A percentile compares a stretch with the other conserved stretches of the same genome.
phyloP scores from a whole-genome alignment of 306 rosid species.

The Leucaena leucocephala region DNA sequence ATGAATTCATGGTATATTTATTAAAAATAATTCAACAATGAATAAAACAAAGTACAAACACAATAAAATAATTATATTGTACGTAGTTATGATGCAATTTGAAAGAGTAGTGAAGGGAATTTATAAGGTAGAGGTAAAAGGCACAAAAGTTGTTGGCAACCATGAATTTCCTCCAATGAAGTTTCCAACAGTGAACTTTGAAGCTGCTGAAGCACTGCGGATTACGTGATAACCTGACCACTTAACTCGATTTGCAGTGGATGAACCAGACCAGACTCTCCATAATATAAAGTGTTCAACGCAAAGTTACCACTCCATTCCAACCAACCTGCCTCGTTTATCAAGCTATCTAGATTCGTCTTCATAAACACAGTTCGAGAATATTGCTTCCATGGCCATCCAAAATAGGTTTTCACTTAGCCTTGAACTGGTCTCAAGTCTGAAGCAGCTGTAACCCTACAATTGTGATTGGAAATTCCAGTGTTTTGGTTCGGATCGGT shows the following conservation, averaged over 20 bases:
- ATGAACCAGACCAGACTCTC: constrained; percentile 43
- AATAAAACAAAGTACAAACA: too few species aligned
- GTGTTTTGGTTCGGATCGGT: constrained; percentile 67
- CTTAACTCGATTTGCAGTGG: constrained; percentile 45
- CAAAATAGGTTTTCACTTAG: constrained; percentile 46
- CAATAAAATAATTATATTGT: too few species aligned
- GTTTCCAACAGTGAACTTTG: constrained; percentile 1
- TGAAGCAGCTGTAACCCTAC: constrained; percentile 39
- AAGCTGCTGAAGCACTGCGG: constrained; percentile 49
- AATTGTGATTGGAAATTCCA: constrained; percentile 60
- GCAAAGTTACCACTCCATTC: constrained; percentile 60
- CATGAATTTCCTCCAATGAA: constrained; percentile 51
- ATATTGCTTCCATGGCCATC: constrained; percentile 58
- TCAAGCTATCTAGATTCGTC: constrained; percentile 46
- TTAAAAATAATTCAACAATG: too few species aligned
- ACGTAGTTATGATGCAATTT: too few species aligned
- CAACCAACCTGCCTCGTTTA: constrained; percentile 54
- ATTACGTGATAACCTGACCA: constrained; percentile 51
- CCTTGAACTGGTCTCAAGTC: constrained; percentile 30
- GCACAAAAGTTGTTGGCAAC: constrained; percentile 49
- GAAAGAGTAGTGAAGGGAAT: too few species aligned
- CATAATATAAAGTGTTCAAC: neutral
- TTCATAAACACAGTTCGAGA: constrained; percentile 56
- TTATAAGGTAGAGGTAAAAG: constrained; percentile 46
- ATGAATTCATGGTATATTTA: too few species aligned